Evolutionary conservation across 257 asterid genomes (phyloP).

Genomic region (Haberlea rhodopensis): DNA sequence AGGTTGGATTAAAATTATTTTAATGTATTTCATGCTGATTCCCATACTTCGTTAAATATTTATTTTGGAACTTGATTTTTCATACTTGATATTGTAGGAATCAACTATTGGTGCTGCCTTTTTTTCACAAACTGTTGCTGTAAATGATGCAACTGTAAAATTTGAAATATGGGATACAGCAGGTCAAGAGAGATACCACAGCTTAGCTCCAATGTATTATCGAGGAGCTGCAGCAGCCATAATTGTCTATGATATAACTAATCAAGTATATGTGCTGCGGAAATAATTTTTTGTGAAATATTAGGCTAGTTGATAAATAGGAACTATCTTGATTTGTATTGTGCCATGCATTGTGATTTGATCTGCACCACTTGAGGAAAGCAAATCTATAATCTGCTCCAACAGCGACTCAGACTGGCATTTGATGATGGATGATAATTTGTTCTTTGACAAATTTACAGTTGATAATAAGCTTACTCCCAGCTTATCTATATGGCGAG

Average conservation of each 20-base stretch:
- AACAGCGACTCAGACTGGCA: too few relatives aligned
- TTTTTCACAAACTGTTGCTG: slow-evolving; percentile 83
- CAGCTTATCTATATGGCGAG: too few relatives aligned
- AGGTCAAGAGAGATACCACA: slow-evolving; percentile 91
- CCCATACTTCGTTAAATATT: background rate
- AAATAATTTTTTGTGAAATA: background rate
- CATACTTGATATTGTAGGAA: slow-evolving; percentile 48
- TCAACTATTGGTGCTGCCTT: slow-evolving; percentile 91
- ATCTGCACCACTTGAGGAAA: background rate
- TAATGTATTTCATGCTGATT: slow-evolving; percentile 1
- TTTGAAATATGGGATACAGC: slow-evolving; percentile 96
- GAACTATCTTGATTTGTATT: background rate
- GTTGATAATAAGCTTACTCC: too few relatives aligned
- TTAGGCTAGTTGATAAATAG: background rate
- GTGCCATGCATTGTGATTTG: slow-evolving; percentile 3
- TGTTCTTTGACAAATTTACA: too few relatives aligned
- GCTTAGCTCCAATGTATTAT: slow-evolving; percentile 90
- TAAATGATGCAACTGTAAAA: slow-evolving; percentile 73
- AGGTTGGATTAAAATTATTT: slow-evolving; percentile 41
- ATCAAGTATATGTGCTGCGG: slow-evolving; percentile 41
- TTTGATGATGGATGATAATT: too few relatives aligned
- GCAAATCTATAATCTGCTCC: too few relatives aligned
- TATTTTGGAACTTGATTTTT: slow-evolving; percentile 16
- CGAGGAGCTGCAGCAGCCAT: slow-evolving; percentile 94
- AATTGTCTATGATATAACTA: slow-evolving; percentile 73